Evolutionary conservation across 176 grass and related monocot species (phyloP), one percentile per base, ranked within the genome.

Genomic region (Aegilops umbellulata): DNA sequence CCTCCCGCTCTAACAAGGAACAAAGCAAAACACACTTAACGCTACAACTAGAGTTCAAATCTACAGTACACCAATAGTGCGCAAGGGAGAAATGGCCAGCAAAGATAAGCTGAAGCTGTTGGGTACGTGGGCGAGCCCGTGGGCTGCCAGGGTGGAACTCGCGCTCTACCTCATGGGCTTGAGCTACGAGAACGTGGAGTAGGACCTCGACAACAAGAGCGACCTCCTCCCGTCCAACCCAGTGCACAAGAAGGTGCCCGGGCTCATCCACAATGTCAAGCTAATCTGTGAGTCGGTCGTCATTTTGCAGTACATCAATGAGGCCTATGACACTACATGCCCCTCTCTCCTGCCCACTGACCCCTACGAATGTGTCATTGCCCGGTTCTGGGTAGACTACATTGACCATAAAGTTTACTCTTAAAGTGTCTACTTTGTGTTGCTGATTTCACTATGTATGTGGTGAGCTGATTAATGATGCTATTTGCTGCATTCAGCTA

Each of bases 191-290:
- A 1, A 77, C 29, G 3, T 78, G 2, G 77, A 90, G 78, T 31
- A 93, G 68, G 83, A 87, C 5, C 57, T 85, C 79, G 0, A 2
- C 11, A 76, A 79, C 75, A 96, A 93, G 78, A 93, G 89, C 75
- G 30, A 93, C 7, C 81, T 97, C 2, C 73, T 97, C 17, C 1
- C 1, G 15, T 84, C 69, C 61, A 97, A 97, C 85, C 94, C 12
- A 3, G 71, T 88, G 69, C 49, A 89, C 22, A 85, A 87, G 72
- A 89, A 86, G 76, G 85, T 94, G 6, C 92, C 92, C 0, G 89
- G 91, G 60, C 79, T 94, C 51, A 85, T 72, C 80, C 92, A 94
- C 65, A 65, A 84, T 4, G 78, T 46, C 6, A 69, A 32, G 62
- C 41, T 10, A 42, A 42, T 89, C 2, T 78, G 78, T 0, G 86